phyloP scores from a whole-genome alignment of 805 yeast species.

The Lachancea waltii region DNA sequence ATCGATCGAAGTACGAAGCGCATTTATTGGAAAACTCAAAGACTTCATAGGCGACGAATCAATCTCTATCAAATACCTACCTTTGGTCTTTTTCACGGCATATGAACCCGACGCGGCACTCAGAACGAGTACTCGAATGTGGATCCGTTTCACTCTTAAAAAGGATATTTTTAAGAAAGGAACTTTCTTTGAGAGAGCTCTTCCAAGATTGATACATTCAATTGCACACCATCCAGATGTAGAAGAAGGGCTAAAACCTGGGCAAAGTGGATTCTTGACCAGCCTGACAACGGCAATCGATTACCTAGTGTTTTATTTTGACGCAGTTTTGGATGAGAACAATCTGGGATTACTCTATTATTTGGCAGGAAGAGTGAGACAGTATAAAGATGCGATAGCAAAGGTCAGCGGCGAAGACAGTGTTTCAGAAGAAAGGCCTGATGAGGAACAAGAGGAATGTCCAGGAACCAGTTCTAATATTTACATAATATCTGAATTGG shows the following conservation, averaged over 20 bases:
- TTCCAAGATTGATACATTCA: conserved; percentile 61
- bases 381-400: conserved; percentile 52
- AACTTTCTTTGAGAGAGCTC: conserved; percentile 55
- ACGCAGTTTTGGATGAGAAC: conserved; percentile 51
- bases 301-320: conserved; percentile 55
- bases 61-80: conserved; percentile 60
- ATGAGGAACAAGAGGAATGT: conserved; percentile 9
- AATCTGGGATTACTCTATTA: conserved; percentile 71
- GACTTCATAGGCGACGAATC: conserved; percentile 42
- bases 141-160: conserved; percentile 59
- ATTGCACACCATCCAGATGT: conserved; percentile 59
- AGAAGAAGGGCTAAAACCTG: conserved; percentile 45
- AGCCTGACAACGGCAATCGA: conserved; percentile 51
- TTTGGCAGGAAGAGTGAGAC: conserved; percentile 71
- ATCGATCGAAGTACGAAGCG: conserved; percentile 46
- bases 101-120: conserved; percentile 59
- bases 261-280: conserved; percentile 31
- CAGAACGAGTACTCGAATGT: conserved; percentile 48
- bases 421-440: conserved; percentile 11
- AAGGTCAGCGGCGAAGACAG: conserved; percentile 28
- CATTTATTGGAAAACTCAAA: conserved; percentile 46
- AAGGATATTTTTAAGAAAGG: conserved; percentile 33
- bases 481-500: conserved; percentile 65
- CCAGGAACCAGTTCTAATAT: conserved; percentile 36
- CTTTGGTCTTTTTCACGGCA: conserved; percentile 66